These are phyloP conservation scores for Colletotrichum gloeosporioides DNA, from an alignment of 2,329 filamentous ascomycete species.

Conservation along the genomic window DNA sequence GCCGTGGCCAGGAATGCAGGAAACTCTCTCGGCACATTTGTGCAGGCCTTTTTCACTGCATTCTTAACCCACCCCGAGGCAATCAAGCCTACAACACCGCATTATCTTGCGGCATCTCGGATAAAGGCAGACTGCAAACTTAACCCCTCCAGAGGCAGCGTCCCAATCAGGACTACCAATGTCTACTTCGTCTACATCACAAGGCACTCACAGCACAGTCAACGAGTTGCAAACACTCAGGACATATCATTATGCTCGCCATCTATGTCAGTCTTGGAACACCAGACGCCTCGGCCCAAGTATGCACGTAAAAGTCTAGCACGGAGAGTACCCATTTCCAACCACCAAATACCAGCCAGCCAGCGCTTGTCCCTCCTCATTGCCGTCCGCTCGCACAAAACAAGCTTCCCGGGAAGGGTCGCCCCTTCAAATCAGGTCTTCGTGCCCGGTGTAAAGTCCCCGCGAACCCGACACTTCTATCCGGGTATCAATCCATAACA, in stretches of 20 bases:
- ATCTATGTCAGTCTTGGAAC: conserved; percentile 22
- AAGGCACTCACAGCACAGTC: not conserved
- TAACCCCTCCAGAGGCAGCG: no score
- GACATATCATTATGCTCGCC: conserved; percentile 21
- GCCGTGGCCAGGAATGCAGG: no score
- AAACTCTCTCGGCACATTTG: no score
- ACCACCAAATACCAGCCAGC: not conserved
- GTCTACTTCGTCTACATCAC: no score
- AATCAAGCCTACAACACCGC: no score
- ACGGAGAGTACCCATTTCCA: conserved; percentile 4
- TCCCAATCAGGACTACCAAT: no score
- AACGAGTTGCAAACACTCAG: not conserved
- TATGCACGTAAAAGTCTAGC: conserved; percentile 20
- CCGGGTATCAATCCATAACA: conserved; percentile 18
- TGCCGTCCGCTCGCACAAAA: not conserved
- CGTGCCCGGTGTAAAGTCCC: not conserved
- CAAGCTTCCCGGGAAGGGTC: not conserved
- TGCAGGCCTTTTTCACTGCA: no score
- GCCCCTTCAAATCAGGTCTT: not conserved
- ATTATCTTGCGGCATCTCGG: no score
- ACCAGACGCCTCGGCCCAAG: conserved; percentile 12
- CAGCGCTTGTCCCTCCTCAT: not conserved
- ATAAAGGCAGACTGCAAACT: no score
- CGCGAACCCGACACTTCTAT: conserved; percentile 15
- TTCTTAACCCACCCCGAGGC: no score